phyloP scores from a whole-genome alignment of 2,329 filamentous ascomycete species.

The Fusarium secorum region DNA sequence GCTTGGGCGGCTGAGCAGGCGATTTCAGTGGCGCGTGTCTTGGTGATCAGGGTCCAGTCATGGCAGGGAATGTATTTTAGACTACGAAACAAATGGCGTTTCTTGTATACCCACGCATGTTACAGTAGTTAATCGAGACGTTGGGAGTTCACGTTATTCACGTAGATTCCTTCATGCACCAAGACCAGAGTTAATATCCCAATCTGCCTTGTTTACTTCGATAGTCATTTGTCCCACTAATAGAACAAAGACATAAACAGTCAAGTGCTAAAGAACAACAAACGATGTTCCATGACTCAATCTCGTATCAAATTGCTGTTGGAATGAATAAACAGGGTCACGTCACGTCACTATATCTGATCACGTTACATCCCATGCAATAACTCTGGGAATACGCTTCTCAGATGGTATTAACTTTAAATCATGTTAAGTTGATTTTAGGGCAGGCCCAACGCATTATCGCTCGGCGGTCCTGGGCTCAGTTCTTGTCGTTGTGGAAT shows the following conservation, averaged over 20 bases:
- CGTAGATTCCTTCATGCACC: not conserved
- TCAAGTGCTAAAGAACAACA: slow-evolving; percentile 4
- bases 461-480: not conserved
- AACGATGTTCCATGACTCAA: not conserved
- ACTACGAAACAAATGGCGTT: slow-evolving; percentile 28
- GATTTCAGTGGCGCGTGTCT: slow-evolving; percentile 30
- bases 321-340: not conserved
- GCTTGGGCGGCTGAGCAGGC: slow-evolving; percentile 34
- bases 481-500: not conserved
- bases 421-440: not conserved
- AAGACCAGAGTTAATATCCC: not conserved
- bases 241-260: not conserved
- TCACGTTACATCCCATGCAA: not conserved
- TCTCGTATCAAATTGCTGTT: not conserved
- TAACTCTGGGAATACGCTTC: not conserved
- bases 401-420: not conserved
- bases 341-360: not conserved
- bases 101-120: slow-evolving; percentile 2
- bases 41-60: slow-evolving; percentile 21
- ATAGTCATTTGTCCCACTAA: slow-evolving; percentile 1
- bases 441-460: not conserved
- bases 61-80: slow-evolving; percentile 25
- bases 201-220: not conserved
- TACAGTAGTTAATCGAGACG: not conserved
- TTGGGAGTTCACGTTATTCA: not conserved